Base-by-base conservation (phyloP, 129 eudicot species). In the Apium graveolens region DNA sequence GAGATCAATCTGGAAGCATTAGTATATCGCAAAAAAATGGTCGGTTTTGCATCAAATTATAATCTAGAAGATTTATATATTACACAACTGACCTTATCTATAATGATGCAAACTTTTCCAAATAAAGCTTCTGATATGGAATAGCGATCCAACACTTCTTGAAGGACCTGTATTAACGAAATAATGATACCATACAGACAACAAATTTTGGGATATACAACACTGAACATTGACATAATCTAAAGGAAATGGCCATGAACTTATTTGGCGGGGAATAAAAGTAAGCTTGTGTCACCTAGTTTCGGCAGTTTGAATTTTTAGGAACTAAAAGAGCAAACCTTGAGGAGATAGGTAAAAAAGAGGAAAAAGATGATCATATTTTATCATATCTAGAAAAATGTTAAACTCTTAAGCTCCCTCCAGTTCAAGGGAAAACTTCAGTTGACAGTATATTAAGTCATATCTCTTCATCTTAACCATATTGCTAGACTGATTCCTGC, bases 31-130 rank as follows among this genome's bases (percentile, higher is more conserved):
- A 70, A 39, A n/a, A 37, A 9, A 38, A 24, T 20, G 41, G 75
- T 39, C 26, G 13, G 14, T 21, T 18, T 72, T 27, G 71, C 39
- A 65, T 35, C 38, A 70, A 57, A 21, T 17, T 44, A 10, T 70
- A 41, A 66, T 73, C 53, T 76, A 71, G 38, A 46, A 46, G 46
- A 35, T 75, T 65, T 24, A 53, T n/a, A 76, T 18, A 43, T 26
- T 43, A 39, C 76, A 68, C n/a, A 77, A 79, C 96, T 82, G 76
- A 92, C 99, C 99, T 96, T 96, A 79, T 96, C 99, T 81, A 96
- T 92, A 32, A 85, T 83, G 78, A 96, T 88, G 87, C 97, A 96
- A 82, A 94, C 97, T 85, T 86, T 90, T 75, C 88, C 86, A 84
- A 96, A 96, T 78, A 84, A 84, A 76, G 81, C 78, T 74, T 96